Percentiles rank a stretch among this genome's conserved stretches.
phyloP scores from a whole-genome alignment of 352 stramenopile genomes.

The Globisporangium heterothallicum region DNA sequence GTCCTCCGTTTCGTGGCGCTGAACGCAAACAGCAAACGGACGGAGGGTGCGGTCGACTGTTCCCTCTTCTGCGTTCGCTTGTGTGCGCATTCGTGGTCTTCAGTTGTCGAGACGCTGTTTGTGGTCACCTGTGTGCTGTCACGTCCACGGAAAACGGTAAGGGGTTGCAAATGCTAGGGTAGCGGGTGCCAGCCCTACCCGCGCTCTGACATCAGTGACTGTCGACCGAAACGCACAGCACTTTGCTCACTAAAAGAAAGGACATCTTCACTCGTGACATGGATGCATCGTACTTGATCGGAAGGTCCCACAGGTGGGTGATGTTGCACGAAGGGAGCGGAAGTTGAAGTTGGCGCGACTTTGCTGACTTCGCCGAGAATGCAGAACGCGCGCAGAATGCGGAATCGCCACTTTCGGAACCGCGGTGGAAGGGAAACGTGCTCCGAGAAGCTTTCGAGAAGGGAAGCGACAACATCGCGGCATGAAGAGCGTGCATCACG shows the following conservation, averaged over 20 bases:
- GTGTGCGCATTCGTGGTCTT: neutral
- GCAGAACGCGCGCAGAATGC: constrained; percentile 9
- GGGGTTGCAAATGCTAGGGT: neutral
- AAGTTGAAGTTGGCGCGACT: constrained; percentile 4
- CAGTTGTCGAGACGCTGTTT: neutral
- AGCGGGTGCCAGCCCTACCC: neutral
- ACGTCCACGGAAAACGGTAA: too few relatives aligned
- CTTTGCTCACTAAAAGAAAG: too few relatives aligned
- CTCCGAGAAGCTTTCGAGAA: neutral
- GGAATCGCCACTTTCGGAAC: neutral
- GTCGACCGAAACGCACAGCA: neutral
- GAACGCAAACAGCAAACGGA: neutral
- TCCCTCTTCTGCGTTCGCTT: too few relatives aligned
- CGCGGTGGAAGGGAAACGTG: neutral
- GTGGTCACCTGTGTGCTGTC: too few relatives aligned
- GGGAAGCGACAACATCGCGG: neutral
- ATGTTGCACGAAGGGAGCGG: neutral
- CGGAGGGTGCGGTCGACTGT: neutral
- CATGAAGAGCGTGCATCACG: constrained; percentile 6
- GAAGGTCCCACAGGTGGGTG: neutral
- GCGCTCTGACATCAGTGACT: neutral
- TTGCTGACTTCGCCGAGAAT: too few relatives aligned
- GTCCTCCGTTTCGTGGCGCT: neutral
- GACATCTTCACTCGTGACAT: too few relatives aligned
- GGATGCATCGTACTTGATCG: neutral